A percentile compares a stretch with the other conserved stretches of the same genome.
Evolutionary conservation across 176 grass and related monocot genomes (phyloP).

Genomic region (Triticum timopheevii): DNA sequence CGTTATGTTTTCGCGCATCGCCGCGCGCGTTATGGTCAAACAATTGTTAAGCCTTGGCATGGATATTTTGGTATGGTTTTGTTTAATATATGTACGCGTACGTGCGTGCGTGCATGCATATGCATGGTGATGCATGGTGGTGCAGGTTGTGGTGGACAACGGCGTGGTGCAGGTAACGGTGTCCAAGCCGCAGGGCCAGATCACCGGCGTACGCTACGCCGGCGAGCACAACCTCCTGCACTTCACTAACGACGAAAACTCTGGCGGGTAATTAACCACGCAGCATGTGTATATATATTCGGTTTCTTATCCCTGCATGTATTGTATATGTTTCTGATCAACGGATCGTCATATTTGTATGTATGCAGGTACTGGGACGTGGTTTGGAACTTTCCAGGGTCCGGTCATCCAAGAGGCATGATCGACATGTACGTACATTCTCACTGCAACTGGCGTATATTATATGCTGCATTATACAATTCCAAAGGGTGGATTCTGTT

Average conservation of each 20-base stretch:
- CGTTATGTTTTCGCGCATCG: too few relatives aligned
- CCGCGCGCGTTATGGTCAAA: too few relatives aligned
- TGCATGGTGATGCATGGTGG: not conserved
- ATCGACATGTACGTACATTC: conserved; percentile 34
- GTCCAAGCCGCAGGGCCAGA: conserved; percentile 47
- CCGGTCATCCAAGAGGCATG: conserved; percentile 23
- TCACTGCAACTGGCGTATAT: not conserved
- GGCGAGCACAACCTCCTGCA: conserved; percentile 43
- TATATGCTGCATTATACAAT: not conserved
- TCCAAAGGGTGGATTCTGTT: not conserved
- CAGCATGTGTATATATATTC: not conserved
- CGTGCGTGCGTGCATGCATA: not conserved
- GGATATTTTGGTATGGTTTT: too few relatives aligned
- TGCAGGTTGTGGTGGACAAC: conserved; percentile 63
- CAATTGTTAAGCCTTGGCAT: too few relatives aligned
- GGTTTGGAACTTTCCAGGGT: conserved; percentile 47
- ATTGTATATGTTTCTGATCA: too few relatives aligned
- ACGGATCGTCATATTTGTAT: too few relatives aligned
- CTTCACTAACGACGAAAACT: not conserved
- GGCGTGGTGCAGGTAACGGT: conserved; percentile 56
- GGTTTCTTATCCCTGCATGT: too few relatives aligned
- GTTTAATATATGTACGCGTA: not conserved
- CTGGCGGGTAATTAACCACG: not conserved
- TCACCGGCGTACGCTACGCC: conserved; percentile 43
- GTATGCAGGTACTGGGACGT: conserved; percentile 75